Conservation (phyloP, 2,329 filamentous ascomycete genomes). For the Dactylellina drechsleri region DNA sequence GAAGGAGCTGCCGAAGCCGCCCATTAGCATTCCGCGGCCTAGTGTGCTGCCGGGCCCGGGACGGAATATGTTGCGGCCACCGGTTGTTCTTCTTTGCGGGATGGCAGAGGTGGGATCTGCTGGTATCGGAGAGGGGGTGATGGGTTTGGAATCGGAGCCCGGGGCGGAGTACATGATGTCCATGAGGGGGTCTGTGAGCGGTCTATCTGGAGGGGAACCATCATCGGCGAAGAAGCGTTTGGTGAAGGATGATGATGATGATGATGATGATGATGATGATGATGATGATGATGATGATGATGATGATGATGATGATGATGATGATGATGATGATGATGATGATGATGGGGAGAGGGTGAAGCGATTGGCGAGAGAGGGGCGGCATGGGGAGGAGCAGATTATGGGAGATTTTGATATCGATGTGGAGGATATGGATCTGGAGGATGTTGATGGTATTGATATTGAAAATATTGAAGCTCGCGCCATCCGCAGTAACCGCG, state of each 20-base stretch:
- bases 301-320: too few species aligned
- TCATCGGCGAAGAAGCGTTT: constrained; percentile 27
- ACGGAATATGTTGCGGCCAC: neutral
- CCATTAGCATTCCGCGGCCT: neutral
- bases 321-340: too few species aligned
- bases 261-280: too few species aligned
- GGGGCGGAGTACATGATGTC: neutral
- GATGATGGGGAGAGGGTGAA: constrained; percentile 11
- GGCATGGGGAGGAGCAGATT: constrained; percentile 16
- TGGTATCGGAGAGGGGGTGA: constrained; percentile 2
- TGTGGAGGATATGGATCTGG: neutral
- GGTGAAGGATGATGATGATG: constrained; percentile 10
- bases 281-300: too few species aligned
- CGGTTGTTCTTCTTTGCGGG: neutral
- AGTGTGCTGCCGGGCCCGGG: neutral
- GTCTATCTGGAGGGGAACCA: constrained; percentile 1
- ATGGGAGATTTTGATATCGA: constrained; percentile 3
- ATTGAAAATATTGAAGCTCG: constrained; percentile 18
- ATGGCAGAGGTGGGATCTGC: neutral
- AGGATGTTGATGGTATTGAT: neutral
- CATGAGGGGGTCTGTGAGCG: neutral
- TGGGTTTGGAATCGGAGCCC: neutral
- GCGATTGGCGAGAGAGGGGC: constrained; percentile 16
- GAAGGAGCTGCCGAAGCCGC: neutral
- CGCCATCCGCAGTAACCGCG: constrained; percentile 25